Percentiles rank a stretch among this genome's conserved stretches.
These are phyloP conservation scores for Arthrobotrys iridis DNA, from an alignment of 2,329 filamentous ascomycete genomes.

Conservation along the genomic window DNA sequence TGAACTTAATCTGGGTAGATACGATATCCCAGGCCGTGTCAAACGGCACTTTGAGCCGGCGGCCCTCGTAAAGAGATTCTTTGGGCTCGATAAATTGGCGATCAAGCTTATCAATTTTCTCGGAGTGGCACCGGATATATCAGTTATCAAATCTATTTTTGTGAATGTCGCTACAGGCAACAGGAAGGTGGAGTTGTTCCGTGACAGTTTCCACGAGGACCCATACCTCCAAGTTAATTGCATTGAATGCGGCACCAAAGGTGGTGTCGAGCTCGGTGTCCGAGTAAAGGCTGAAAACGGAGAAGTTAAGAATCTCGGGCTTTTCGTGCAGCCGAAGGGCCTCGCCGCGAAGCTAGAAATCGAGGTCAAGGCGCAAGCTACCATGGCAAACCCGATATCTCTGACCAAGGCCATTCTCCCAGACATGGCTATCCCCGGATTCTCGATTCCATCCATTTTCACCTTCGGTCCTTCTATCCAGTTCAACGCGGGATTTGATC, in stretches of 20 bases:
- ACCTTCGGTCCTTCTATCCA: constrained; percentile 53
- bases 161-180: constrained; percentile 19
- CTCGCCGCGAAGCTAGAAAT: constrained; percentile 51
- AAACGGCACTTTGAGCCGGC: constrained; percentile 1
- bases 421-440: constrained; percentile 36
- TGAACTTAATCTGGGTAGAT: constrained; percentile 33
- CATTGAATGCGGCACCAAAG: constrained; percentile 51
- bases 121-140: constrained; percentile 18
- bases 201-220: constrained; percentile 36
- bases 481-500: constrained; percentile 40
- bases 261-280: constrained; percentile 50
- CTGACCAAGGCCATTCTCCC: constrained; percentile 28
- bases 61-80: constrained; percentile 21
- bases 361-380: constrained; percentile 20
- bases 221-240: constrained; percentile 50
- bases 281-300: constrained; percentile 49
- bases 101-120: constrained; percentile 30
- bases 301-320: constrained; percentile 39
- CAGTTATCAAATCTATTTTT: constrained; percentile 21
- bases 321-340: constrained; percentile 44
- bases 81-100: constrained; percentile 19
- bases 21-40: background rate
- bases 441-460: constrained; percentile 54
- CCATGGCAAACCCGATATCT: constrained; percentile 17
- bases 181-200: background rate